A percentile compares a stretch with the other conserved stretches of the same genome.
Evolutionary conservation across 1,284 basidiomycete genomes (phyloP).

Genomic region (Crucibulum parvulum): DNA sequence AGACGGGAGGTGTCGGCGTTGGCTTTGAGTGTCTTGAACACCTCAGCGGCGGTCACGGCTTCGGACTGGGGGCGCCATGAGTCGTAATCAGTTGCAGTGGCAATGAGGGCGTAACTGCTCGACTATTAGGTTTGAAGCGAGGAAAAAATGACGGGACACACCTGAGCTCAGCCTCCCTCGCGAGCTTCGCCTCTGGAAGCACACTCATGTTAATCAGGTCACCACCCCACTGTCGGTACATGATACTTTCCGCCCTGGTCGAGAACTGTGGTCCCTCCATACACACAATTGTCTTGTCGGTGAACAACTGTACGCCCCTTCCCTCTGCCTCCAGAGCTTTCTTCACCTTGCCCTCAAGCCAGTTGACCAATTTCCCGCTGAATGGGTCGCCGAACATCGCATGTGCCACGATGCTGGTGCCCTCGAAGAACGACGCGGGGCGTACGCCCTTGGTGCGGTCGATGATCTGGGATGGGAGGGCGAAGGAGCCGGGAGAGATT

Average conservation of each 20-base stretch:
- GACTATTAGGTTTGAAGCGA: not conserved
- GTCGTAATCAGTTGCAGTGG: slow-evolving; percentile 92
- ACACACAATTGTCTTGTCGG: slow-evolving; percentile 88
- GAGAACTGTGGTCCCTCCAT: slow-evolving; percentile 98
- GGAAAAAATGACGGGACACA: slow-evolving; percentile 39
- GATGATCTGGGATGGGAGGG: slow-evolving; percentile 93
- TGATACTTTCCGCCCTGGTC: slow-evolving; percentile 92
- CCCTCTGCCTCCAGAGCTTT: slow-evolving; percentile 68
- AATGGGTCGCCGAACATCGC: slow-evolving; percentile 96
- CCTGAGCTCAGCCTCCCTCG: slow-evolving; percentile 94
- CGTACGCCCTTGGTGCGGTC: slow-evolving; percentile 95
- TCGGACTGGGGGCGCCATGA: slow-evolving; percentile 85
- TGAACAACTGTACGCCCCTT: slow-evolving; percentile 70
- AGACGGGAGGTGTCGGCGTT: slow-evolving; percentile 87
- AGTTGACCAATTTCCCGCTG: slow-evolving; percentile 66
- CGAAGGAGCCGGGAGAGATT: slow-evolving; percentile 90
- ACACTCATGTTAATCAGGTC: slow-evolving; percentile 98
- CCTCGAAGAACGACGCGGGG: slow-evolving; percentile 88
- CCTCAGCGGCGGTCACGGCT: slow-evolving; percentile 88
- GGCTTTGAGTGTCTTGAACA: slow-evolving; percentile 85
- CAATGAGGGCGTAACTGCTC: slow-evolving; percentile 85
- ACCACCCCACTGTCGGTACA: slow-evolving; percentile 94
- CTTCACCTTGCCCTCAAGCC: slow-evolving; percentile 74
- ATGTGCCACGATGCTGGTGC: slow-evolving; percentile 86
- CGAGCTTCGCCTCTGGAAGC: slow-evolving; percentile 95